Evolutionary conservation across 768 basidiomycete genomes (phyloP), one percentile per base, ranked within the genome.

Genomic region (Collybia mongolica): DNA sequence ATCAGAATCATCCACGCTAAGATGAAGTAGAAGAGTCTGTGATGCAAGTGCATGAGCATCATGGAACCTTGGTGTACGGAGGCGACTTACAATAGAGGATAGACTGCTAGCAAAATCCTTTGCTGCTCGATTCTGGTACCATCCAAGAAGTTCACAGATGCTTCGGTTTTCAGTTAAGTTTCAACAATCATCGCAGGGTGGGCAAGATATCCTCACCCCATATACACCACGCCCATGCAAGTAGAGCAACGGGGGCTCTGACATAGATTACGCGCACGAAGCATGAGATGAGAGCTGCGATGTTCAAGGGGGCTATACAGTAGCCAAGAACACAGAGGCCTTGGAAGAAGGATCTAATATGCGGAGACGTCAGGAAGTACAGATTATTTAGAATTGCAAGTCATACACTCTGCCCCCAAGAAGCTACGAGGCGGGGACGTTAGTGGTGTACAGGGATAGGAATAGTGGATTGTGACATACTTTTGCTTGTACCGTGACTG

Each of bases 1-100:
- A 96, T 95, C 60, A 96, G 75, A 57, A 96, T 95, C 93, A 96
- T 96, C 93, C 93, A 96, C 2, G 93, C 91, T 36, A 97, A 72
- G 57, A 96, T 84, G 69, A 95, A 95, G 65, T 95, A 97, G 67
- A 97, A 96, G 26, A 97, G 73, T 39, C 91, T 92, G 57, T 1
- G 39, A 37, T 12, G 32, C 19, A 17, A 15, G 29, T 43, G 42
- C 43, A 38, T 39, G 20, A 6, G 54, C 46, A 35, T 46, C 5
- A 39, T 18, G 23, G 35, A n/a, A 39, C 39, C 32, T 17, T 37
- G 11, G 48, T 9, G 17, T 35, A 24, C 29, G 18, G 22, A 24
- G 6, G n/a, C 17, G 18, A 75, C 90, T 71, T 55, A 92, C 91
- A 94, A 72, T 36, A 97, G 75, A n/a, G 96, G 96, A 71, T 97